Percentiles rank a stretch among this genome's conserved stretches.
These are phyloP conservation scores for Ceratocystis colombiana DNA, from an alignment of 2,329 filamentous ascomycete genomes.

Conservation along the genomic window DNA sequence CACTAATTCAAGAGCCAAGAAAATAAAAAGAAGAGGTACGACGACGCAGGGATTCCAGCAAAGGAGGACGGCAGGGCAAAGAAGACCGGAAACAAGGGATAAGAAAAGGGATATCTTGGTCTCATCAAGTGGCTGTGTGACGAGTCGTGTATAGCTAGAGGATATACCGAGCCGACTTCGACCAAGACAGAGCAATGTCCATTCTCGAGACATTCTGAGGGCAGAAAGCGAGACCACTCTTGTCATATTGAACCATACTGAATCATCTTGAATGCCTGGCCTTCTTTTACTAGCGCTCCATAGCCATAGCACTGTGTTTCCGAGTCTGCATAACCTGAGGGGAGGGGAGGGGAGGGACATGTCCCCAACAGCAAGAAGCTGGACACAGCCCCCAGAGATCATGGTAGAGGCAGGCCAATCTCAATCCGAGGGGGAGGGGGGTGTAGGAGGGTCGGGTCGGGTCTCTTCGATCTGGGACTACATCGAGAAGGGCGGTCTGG, in stretches of 20 bases:
- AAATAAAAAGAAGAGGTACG: neutral
- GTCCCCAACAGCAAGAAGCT: neutral
- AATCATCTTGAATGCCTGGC: neutral
- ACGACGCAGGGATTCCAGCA: neutral
- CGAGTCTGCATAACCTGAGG: no score
- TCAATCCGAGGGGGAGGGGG: neutral
- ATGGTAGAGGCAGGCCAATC: neutral
- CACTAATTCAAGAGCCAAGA: neutral
- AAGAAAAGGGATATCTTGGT: neutral
- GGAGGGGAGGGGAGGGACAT: neutral
- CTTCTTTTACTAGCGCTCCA: no score
- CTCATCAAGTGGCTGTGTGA: neutral
- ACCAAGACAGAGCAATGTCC: neutral
- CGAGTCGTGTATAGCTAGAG: neutral
- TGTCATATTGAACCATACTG: neutral
- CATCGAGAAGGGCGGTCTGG: constrained; percentile 7
- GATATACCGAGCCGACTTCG: neutral
- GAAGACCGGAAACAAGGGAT: neutral
- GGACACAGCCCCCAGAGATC: neutral
- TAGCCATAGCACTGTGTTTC: no score
- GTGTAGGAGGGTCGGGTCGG: no score
- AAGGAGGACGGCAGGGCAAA: neutral
- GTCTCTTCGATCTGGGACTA: neutral
- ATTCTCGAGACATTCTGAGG: neutral
- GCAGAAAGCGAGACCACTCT: neutral